These are phyloP conservation scores for Inga oerstediana DNA, from an alignment of 306 rosid genomes.

Conservation along the genomic window DNA sequence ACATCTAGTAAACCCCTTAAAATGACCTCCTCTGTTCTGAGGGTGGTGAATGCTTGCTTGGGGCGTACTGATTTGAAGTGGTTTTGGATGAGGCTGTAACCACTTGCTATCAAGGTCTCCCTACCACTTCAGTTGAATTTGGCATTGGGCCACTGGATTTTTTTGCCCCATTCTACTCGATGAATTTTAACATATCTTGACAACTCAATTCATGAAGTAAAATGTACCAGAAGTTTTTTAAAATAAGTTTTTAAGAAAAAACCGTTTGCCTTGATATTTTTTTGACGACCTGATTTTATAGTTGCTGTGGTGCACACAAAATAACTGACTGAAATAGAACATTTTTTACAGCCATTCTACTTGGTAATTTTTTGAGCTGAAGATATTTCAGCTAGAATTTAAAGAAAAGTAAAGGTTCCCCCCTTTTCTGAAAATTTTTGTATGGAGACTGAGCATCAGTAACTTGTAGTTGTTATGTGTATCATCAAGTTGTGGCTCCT, in stretches of 20 bases:
- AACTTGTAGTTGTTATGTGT: neutral
- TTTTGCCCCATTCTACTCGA: neutral
- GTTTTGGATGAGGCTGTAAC: neutral
- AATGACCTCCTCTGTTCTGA: neutral
- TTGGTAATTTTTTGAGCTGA: neutral
- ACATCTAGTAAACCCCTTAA: neutral
- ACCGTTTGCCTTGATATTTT: neutral
- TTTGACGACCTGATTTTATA: neutral
- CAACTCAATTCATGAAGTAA: neutral
- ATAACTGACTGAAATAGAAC: neutral
- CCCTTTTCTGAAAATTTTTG: neutral
- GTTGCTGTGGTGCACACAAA: neutral
- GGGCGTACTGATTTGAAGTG: neutral
- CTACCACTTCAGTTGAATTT: neutral
- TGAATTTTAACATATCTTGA: neutral
- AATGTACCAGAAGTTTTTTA: neutral
- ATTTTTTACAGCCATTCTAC: neutral
- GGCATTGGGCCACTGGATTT: neutral
- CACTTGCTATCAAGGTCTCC: neutral
- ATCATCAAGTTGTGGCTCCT: neutral
- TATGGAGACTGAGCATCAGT: neutral
- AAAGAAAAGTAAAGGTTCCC: neutral
- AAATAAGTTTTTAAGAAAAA: neutral
- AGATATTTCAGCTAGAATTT: neutral
- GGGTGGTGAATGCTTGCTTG: conserved; percentile 1